Conservation (phyloP, 257 asterid genomes). For the Verbascum thapsus region DNA sequence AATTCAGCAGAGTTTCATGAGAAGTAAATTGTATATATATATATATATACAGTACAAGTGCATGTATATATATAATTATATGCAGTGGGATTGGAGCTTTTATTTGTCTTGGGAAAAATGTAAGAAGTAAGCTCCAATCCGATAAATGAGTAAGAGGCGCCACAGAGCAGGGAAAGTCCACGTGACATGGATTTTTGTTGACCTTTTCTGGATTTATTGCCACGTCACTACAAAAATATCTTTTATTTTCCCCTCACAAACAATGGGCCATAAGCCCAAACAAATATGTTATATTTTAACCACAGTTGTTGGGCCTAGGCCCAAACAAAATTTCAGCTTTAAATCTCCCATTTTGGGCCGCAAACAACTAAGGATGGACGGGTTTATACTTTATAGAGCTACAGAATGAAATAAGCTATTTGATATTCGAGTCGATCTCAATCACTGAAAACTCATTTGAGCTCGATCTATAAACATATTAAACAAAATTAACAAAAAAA, state of each 20-base stretch:
- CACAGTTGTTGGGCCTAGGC: too few species aligned
- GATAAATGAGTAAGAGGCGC: constrained; percentile 46
- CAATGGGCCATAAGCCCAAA: constrained; percentile 9
- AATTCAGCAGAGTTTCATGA: neutral
- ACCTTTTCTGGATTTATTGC: constrained; percentile 28
- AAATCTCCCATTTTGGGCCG: too few species aligned
- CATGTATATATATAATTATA: neutral
- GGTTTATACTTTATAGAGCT: too few species aligned
- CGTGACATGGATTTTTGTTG: constrained; percentile 36
- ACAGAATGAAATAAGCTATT: too few species aligned
- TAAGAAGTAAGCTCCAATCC: constrained; percentile 35
- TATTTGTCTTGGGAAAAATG: constrained; percentile 11
- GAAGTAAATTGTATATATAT: neutral
- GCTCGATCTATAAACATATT: too few species aligned
- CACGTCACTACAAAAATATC: constrained; percentile 28
- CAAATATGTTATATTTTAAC: too few species aligned
- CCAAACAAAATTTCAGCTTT: too few species aligned
- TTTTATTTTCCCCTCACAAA: constrained; percentile 19
- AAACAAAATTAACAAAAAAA: too few species aligned
- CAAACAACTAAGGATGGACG: too few species aligned
- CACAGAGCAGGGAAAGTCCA: constrained; percentile 50
- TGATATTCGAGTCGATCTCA: too few species aligned
- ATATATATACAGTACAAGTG: neutral
- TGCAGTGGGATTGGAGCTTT: constrained; percentile 43
- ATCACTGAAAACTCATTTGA: too few species aligned